These are phyloP conservation scores for Climacium dendroides DNA, from an alignment of 225 moss, liverwort and hornwort species.

Conservation along the genomic window DNA sequence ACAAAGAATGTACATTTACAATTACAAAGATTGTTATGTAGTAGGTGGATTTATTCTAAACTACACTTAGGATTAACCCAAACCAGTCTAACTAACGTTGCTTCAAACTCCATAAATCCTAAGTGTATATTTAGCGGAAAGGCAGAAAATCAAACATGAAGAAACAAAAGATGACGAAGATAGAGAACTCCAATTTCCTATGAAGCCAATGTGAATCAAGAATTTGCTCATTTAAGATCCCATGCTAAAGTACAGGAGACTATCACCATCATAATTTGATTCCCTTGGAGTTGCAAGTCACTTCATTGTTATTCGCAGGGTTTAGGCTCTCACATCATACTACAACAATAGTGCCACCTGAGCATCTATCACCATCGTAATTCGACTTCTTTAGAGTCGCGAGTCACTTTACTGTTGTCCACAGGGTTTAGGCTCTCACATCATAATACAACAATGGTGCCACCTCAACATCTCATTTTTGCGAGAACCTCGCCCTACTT, in stretches of 20 bases:
- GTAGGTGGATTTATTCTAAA: not conserved
- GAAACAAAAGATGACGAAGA: too few relatives aligned
- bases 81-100: not conserved
- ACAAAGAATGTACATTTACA: not conserved
- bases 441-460: not conserved
- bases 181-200: too few relatives aligned
- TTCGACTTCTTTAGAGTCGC: not conserved
- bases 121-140: too few relatives aligned
- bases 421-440: not conserved
- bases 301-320: not conserved
- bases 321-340: not conserved
- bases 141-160: too few relatives aligned
- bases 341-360: not conserved
- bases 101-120: too few relatives aligned
- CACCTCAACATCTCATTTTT: too few relatives aligned
- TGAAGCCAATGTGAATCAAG: not conserved
- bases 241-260: accelerated
- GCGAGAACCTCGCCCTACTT: too few relatives aligned
- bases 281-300: not conserved
- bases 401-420: not conserved
- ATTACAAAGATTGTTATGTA: not conserved
- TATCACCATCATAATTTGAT: not conserved
- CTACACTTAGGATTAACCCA: not conserved
- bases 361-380: not conserved
- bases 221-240: not conserved